Evolutionary conservation across 1,284 basidiomycete species (phyloP).

Genomic region (Cystobasidiaceae sp.): DNA sequence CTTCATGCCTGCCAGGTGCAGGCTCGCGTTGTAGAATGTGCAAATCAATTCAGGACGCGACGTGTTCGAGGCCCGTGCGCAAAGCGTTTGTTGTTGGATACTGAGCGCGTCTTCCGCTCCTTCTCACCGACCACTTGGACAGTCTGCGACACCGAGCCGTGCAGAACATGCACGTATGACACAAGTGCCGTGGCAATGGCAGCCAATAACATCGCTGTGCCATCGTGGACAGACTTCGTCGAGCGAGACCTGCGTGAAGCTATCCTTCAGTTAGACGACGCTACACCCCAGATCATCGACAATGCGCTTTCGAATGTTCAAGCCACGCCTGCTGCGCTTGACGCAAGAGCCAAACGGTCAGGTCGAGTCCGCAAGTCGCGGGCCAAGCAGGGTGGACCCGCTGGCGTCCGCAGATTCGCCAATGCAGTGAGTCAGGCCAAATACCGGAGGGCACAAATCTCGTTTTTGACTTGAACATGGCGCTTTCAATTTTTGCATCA

Average conservation of each 20-base stretch:
- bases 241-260: conserved; percentile 13
- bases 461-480: too few species aligned
- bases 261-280: background rate
- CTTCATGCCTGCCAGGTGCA: background rate
- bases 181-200: background rate
- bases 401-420: too few species aligned
- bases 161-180: background rate
- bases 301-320: too few species aligned
- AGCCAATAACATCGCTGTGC: conserved; percentile 15
- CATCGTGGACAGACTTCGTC: background rate
- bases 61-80: background rate
- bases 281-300: too few species aligned
- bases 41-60: background rate
- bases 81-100: background rate
- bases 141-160: background rate
- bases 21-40: background rate
- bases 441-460: too few species aligned
- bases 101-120: background rate
- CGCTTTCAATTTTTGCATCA: too few species aligned
- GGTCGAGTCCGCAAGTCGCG: too few species aligned
- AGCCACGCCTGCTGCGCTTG: too few species aligned
- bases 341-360: too few species aligned
- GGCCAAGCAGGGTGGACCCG: too few species aligned
- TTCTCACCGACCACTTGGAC: background rate
- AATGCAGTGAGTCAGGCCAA: too few species aligned